Percentiles rank a stretch among this genome's conserved stretches.
phyloP scores from a whole-genome alignment of 306 rosid genomes.

The Citrullus colocynthis region DNA sequence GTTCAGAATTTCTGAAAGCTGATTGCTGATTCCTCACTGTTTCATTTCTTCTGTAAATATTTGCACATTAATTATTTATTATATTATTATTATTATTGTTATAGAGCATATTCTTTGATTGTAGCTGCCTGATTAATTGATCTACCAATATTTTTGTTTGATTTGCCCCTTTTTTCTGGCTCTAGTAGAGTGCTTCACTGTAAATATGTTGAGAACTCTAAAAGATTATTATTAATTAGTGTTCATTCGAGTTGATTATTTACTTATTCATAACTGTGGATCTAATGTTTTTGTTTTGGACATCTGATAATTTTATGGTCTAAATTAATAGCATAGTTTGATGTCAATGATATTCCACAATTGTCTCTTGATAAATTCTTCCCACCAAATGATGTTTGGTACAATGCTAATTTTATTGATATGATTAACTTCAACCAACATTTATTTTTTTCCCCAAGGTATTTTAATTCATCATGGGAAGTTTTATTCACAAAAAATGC shows the following conservation, averaged over 20 bases:
- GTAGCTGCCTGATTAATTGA: background rate
- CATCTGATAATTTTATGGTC: no score
- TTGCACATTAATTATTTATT: background rate
- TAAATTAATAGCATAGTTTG: no score
- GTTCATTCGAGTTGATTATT: no score
- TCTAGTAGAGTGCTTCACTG: background rate
- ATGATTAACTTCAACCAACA: no score
- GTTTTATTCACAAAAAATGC: no score
- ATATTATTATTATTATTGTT: background rate
- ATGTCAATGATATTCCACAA: no score
- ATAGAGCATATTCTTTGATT: background rate
- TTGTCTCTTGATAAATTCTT: no score
- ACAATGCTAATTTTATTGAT: no score
- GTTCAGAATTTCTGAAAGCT: background rate
- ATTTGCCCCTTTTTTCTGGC: background rate
- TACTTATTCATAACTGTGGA: background rate
- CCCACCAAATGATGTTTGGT: no score
- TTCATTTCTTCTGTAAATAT: background rate
- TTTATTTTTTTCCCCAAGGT: no score
- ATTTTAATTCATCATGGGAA: no score
- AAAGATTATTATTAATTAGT: background rate
- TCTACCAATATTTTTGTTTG: background rate
- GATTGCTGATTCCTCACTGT: background rate
- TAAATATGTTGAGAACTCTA: background rate
- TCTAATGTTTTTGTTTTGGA: no score